phyloP scores from a whole-genome alignment of 2,329 filamentous ascomycete species.

The Trichoderma sp. region DNA sequence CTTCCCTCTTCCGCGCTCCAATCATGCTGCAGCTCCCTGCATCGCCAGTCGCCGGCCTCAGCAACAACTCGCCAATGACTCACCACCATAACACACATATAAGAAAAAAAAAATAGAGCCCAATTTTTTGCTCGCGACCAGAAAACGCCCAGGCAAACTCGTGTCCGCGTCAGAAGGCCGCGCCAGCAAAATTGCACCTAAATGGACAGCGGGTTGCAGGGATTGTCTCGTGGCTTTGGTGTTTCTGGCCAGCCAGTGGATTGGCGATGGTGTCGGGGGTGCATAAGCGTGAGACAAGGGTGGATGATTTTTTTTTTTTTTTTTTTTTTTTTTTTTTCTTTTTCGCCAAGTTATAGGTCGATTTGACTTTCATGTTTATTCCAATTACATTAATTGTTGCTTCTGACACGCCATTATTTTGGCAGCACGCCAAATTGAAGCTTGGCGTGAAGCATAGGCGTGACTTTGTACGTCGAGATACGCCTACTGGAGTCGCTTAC shows the following conservation, averaged over 20 bases:
- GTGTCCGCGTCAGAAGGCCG: conserved; percentile 28
- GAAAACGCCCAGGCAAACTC: conserved; percentile 24
- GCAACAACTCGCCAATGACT: conserved; percentile 34
- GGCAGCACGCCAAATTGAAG: background rate
- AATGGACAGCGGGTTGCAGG: conserved; percentile 23
- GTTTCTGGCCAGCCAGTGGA: conserved; percentile 32
- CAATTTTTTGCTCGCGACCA: background rate
- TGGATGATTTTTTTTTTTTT: background rate
- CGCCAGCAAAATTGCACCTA: conserved; percentile 17
- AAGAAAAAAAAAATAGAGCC: background rate
- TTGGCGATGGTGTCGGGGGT: conserved; percentile 4
- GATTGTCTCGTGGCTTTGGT: conserved; percentile 27
- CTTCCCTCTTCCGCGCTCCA: conserved; percentile 13
- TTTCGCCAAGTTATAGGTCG: background rate
- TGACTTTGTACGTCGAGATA: background rate
- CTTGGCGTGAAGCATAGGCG: conserved; percentile 11
- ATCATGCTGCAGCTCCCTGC: conserved; percentile 23
- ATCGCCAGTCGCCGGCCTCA: conserved; percentile 17
- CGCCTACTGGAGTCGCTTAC: background rate
- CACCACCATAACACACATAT: conserved; percentile 21
- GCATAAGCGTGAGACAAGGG: conserved; percentile 23
- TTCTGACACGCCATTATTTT: background rate
- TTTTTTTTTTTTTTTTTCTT: background rate
- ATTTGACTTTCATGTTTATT: background rate
- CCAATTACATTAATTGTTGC: background rate